These are phyloP conservation scores for Pestalotiopsis sp. DNA, from an alignment of 2,329 filamentous ascomycete genomes.

Conservation along the genomic window DNA sequence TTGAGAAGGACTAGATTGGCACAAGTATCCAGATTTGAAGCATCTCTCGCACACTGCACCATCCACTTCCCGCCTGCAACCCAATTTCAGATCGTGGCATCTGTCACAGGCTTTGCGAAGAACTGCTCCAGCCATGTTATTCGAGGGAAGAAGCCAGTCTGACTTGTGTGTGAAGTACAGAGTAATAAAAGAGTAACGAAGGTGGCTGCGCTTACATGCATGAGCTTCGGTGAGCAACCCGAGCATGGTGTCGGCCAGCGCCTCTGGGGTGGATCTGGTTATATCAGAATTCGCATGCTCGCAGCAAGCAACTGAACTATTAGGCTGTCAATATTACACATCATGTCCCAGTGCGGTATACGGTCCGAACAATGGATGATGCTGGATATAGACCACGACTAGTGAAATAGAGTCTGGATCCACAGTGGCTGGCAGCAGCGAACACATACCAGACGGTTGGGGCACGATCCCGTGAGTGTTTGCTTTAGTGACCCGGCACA, in stretches of 20 bases:
- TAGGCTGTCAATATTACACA: background rate
- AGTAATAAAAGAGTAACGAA: background rate
- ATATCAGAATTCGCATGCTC: background rate
- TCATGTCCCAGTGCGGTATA: background rate
- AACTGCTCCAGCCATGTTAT: background rate
- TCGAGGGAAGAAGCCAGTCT: background rate
- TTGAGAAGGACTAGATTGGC: conserved; percentile 47
- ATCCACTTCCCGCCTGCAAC: conserved; percentile 44
- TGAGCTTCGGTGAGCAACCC: background rate
- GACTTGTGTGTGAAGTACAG: background rate
- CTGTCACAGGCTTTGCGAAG: conserved; percentile 47
- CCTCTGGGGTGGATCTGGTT: background rate
- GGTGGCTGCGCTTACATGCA: background rate
- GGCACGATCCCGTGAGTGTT: background rate
- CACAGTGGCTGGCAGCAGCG: background rate
- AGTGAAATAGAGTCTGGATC: background rate
- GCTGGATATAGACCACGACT: background rate
- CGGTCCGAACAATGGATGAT: background rate
- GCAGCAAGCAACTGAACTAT: background rate
- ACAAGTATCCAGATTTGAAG: conserved; percentile 41
- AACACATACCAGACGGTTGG: background rate
- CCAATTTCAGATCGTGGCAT: conserved; percentile 49
- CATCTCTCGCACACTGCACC: conserved; percentile 45
- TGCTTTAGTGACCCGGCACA: background rate
- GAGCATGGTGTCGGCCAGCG: background rate